Conservation (phyloP, 2,329 filamentous ascomycete species). For the Huntiella savannae region DNA sequence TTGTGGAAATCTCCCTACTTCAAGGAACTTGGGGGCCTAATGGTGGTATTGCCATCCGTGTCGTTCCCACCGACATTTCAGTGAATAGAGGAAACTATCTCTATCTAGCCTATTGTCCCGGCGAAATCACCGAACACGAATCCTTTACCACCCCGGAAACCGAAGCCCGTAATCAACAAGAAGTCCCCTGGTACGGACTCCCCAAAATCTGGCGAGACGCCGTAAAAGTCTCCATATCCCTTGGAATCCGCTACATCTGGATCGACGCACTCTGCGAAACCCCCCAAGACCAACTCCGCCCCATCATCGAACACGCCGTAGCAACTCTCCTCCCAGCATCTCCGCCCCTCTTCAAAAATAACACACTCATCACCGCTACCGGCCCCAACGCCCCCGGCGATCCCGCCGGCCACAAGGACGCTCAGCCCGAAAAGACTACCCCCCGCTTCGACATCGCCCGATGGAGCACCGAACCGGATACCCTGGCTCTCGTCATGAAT, state of each 20-base stretch:
- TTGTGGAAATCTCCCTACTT: conserved; percentile 6
- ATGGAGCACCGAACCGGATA: no score
- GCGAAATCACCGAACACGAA: background rate
- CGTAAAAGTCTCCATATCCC: conserved; percentile 1
- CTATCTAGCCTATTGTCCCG: conserved; percentile 2
- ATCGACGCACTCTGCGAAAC: conserved; percentile 1
- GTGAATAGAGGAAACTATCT: conserved; percentile 6
- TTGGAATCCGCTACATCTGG: conserved; percentile 7
- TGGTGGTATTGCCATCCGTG: conserved; percentile 1
- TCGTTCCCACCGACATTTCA: background rate
- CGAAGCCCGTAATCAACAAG: conserved; percentile 1
- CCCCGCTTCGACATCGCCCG: no score
- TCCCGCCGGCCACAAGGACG: no score
- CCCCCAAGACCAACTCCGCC: no score
- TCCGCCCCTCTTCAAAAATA: no score
- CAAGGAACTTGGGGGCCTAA: conserved; percentile 3
- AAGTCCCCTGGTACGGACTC: conserved; percentile 3
- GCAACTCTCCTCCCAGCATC: no score
- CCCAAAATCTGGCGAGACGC: conserved; percentile 1
- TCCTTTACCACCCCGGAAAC: background rate
- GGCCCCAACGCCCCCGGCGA: no score
- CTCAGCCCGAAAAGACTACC: no score
- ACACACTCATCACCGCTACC: no score
- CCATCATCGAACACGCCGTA: no score
- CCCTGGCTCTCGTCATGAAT: no score